Conservation (phyloP, 306 rosid genomes). For the Aeschynomene evenia region DNA sequence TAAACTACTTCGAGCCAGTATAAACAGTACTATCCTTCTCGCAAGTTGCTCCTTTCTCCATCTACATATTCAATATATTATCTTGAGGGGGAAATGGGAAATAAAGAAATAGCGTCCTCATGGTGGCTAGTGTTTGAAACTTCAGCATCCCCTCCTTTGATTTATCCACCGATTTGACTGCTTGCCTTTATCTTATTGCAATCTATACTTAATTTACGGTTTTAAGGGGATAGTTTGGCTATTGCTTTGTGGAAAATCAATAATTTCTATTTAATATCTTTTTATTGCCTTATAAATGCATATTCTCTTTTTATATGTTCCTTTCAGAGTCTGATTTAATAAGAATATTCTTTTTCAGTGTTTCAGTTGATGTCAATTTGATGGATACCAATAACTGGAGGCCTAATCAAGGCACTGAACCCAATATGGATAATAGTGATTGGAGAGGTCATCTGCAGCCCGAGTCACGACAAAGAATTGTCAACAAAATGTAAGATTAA, state of each 20-base stretch:
- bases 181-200: slow-evolving; percentile 13
- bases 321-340: slow-evolving; percentile 20
- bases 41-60: neutral
- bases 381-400: slow-evolving; percentile 53
- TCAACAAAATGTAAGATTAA: slow-evolving; percentile 49
- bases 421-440: slow-evolving; percentile 43
- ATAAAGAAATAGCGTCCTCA: neutral
- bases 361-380: slow-evolving; percentile 21
- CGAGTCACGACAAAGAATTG: slow-evolving; percentile 55
- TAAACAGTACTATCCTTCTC: neutral
- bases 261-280: slow-evolving; percentile 9
- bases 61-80: neutral
- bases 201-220: neutral
- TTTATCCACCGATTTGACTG: neutral
- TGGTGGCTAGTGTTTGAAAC: neutral
- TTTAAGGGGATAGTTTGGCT: slow-evolving; percentile 12
- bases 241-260: neutral
- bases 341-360: neutral
- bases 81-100: neutral
- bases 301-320: neutral
- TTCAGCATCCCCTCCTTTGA: neutral
- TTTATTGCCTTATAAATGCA: neutral
- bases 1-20: slow-evolving; percentile 8
- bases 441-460: slow-evolving; percentile 45
- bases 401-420: slow-evolving; percentile 43